Conservation (phyloP, 805 yeast species). For the Vanderwaltozyma yarrowii region DNA sequence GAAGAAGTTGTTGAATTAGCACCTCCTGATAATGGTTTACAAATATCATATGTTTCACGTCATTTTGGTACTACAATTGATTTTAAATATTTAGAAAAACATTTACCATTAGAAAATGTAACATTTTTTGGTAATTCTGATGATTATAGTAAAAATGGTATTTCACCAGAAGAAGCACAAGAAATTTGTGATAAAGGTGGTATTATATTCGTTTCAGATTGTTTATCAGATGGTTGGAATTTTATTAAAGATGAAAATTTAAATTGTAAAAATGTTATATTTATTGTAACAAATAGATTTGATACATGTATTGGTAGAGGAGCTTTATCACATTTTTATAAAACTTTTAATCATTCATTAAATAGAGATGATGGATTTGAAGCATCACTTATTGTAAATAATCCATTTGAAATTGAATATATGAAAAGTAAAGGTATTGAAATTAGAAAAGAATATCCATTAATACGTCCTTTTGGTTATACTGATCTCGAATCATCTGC, state of each 20-base stretch:
- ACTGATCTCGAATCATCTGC: not conserved
- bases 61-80: constrained; percentile 7
- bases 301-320: constrained; percentile 2
- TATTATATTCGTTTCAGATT: constrained; percentile 6
- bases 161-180: constrained; percentile 1
- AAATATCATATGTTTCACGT: constrained; percentile 7
- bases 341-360: constrained; percentile 5
- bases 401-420: constrained; percentile 4
- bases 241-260: constrained; percentile 5
- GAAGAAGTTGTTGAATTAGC: no score
- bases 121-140: constrained; percentile 2
- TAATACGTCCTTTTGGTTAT: constrained; percentile 7
- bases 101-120: constrained; percentile 5
- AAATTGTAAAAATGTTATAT: constrained; percentile 5
- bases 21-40: no score
- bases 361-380: constrained; percentile 6
- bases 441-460: constrained; percentile 1
- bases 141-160: not conserved
- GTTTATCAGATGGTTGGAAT: constrained; percentile 7
- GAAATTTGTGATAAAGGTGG: constrained; percentile 5
- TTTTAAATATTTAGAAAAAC: constrained; percentile 5
- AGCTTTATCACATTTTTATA: not conserved
- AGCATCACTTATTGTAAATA: constrained; percentile 4
- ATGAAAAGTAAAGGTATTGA: constrained; percentile 2
- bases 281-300: constrained; percentile 5